Percentiles rank a stretch among this genome's conserved stretches.
Evolutionary conservation across 2,329 filamentous ascomycete species (phyloP).

Genomic region (Aspergillus candidus): DNA sequence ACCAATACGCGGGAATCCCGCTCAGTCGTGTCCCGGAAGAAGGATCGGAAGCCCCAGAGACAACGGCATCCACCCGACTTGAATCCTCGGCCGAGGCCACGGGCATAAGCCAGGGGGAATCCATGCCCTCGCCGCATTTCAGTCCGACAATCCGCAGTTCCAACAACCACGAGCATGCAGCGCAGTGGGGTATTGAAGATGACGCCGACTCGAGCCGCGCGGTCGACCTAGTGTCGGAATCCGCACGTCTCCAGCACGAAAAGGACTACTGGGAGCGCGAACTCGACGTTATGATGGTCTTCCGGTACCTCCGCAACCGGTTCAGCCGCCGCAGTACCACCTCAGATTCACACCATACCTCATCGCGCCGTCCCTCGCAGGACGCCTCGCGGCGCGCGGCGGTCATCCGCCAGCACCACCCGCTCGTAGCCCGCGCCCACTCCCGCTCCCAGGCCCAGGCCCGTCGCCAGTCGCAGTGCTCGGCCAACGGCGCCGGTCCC

Average conservation of each 20-base stretch:
- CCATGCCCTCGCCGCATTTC: conserved; percentile 42
- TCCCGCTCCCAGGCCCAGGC: conserved; percentile 45
- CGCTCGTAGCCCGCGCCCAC: conserved; percentile 61
- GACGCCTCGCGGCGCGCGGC: conserved; percentile 71
- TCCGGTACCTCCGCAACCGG: conserved; percentile 73
- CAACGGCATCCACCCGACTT: conserved; percentile 11
- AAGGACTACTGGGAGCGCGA: conserved; percentile 89
- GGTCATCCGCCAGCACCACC: conserved; percentile 81
- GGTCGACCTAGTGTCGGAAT: conserved; percentile 30
- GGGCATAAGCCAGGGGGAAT: conserved; percentile 17
- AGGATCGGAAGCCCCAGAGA: conserved; percentile 7
- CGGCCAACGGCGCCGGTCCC: conserved; percentile 18
- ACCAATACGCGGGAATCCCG: conserved; percentile 74
- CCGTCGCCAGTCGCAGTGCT: conserved; percentile 46
- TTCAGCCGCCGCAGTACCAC: conserved; percentile 52
- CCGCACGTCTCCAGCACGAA: conserved; percentile 46
- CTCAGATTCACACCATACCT: conserved; percentile 27
- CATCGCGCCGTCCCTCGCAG: conserved; percentile 44
- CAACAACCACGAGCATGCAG: conserved; percentile 44
- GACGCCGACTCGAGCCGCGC: conserved; percentile 34
- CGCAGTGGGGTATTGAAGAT: conserved; percentile 63
- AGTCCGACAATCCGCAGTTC: conserved; percentile 43
- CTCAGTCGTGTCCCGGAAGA: conserved; percentile 33
- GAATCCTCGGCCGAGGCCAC: conserved; percentile 15
- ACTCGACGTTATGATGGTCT: conserved; percentile 84